Base-by-base conservation (phyloP, 257 asterid species). In the Ilex asprella region DNA sequence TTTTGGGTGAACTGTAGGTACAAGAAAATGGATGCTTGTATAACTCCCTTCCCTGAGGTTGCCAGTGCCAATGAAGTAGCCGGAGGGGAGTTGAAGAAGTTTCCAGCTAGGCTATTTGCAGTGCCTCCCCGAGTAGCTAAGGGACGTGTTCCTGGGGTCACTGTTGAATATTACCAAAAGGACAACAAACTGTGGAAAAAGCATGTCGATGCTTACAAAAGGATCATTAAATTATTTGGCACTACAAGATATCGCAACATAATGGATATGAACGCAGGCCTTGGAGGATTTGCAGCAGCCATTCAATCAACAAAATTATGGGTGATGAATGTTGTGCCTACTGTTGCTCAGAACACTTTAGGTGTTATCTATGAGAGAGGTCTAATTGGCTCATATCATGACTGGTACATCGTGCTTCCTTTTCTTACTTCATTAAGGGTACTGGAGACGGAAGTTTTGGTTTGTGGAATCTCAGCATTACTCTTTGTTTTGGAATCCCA, bases 301-400 rank as follows among this genome's bases (percentile, higher is more conserved):
- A 53, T 80, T 46, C 78, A 77, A 29, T 69, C 81, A 3, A 60
- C 78, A 11, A 75, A 65, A 57, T 32, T 77, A 39, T 80, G 86
- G 83, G 83, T 74, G 52, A 80, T 80, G 86, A 77, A 77, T 55
- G 86, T 80, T 39, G 62, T 77, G 66, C 80, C 86, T 50, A 77
- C 67, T 2, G 64, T 79, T 7, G 76, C 80, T 47, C 76, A 67
- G 46, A 59, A 80, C 63, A 80, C 82, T 31, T 65, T 80, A 8
- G 86, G 76, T 12, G 77, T 65, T 54, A 67, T 80, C 31, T 80
- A 61, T 30, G 86, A 80, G 57, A 70, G 79, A 58, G 82, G 82
- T 55, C 55, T 78, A 60, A 74, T 78, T 49, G 82, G 82, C 68
- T 70, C 74, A 63, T 78, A 73, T 16, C 82, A 78, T 67, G 82